Conservation (phyloP, 345 rosid genomes). For the Populus davidiana region DNA sequence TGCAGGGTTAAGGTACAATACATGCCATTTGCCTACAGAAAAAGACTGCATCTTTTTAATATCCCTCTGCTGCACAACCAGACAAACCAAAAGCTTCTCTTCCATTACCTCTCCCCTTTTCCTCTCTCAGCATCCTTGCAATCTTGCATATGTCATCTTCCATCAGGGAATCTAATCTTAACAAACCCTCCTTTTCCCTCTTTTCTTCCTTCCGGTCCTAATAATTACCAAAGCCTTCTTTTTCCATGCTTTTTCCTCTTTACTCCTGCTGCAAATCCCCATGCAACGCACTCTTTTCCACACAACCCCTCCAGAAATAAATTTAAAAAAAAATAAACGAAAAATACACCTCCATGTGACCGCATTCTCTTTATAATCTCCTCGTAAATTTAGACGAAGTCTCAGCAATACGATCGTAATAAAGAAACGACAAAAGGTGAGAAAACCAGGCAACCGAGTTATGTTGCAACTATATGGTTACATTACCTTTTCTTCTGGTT, state of each 20-base stretch:
- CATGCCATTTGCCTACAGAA: conserved; percentile 50
- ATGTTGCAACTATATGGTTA: background rate
- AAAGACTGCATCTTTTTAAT: conserved; percentile 36
- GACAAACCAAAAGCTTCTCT: conserved; percentile 54
- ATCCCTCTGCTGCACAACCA: conserved; percentile 33
- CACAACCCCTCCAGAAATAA: background rate
- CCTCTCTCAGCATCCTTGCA: conserved; percentile 7
- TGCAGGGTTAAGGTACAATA: conserved; percentile 43
- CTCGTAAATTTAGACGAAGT: background rate
- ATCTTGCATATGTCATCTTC: conserved; percentile 40
- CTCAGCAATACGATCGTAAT: background rate
- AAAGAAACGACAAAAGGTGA: background rate
- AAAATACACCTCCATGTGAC: background rate
- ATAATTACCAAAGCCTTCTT: conserved; percentile 42
- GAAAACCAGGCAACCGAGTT: background rate
- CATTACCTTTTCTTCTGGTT: background rate
- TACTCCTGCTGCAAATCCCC: conserved; percentile 34
- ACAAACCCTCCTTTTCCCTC: conserved; percentile 40
- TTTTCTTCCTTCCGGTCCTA: conserved; percentile 32
- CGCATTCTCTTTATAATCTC: background rate
- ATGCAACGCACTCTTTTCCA: conserved; percentile 19
- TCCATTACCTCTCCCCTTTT: conserved; percentile 29
- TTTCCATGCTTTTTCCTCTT: conserved; percentile 30
- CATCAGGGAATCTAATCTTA: conserved; percentile 49
- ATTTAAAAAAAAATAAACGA: background rate